Evolutionary conservation across 1,139 yeast genomes (phyloP).

Genomic region (Blastobotrys persicus): DNA sequence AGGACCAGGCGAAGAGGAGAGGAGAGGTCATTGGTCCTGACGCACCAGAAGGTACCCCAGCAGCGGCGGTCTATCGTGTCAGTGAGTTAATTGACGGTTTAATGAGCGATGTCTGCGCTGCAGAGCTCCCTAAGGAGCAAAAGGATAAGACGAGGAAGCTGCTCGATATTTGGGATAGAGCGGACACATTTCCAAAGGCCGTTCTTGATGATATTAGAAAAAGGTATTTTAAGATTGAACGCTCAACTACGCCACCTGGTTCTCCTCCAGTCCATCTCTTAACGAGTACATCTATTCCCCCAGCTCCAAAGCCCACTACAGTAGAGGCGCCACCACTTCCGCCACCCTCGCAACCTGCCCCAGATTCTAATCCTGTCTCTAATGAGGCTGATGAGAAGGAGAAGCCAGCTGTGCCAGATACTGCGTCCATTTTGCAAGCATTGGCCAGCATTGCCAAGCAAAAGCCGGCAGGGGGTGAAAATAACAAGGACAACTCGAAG

Average conservation of each 20-base stretch:
- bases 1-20: constrained; percentile 65
- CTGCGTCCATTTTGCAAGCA: constrained; percentile 42
- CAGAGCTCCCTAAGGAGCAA: constrained; percentile 22
- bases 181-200: constrained; percentile 67
- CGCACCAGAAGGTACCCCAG: constrained; percentile 66
- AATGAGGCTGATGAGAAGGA: constrained; percentile 6
- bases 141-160: constrained; percentile 75
- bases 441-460: constrained; percentile 40
- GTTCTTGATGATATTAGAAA: constrained; percentile 46
- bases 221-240: constrained; percentile 16
- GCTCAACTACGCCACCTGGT: constrained; percentile 24
- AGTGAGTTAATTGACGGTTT: constrained; percentile 35
- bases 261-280: constrained; percentile 20
- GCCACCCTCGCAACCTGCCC: background rate
- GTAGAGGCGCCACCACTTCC: constrained; percentile 1
- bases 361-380: constrained; percentile 18
- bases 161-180: constrained; percentile 89
- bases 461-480: constrained; percentile 26
- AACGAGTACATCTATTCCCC: constrained; percentile 19
- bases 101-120: constrained; percentile 34
- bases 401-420: constrained; percentile 30
- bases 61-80: constrained; percentile 59
- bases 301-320: constrained; percentile 3
- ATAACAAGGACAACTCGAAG: no score
- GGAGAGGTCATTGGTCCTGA: constrained; percentile 45